phyloP scores from a whole-genome alignment of 2,329 filamentous ascomycete species.

The Leptosphaerulina australis region DNA sequence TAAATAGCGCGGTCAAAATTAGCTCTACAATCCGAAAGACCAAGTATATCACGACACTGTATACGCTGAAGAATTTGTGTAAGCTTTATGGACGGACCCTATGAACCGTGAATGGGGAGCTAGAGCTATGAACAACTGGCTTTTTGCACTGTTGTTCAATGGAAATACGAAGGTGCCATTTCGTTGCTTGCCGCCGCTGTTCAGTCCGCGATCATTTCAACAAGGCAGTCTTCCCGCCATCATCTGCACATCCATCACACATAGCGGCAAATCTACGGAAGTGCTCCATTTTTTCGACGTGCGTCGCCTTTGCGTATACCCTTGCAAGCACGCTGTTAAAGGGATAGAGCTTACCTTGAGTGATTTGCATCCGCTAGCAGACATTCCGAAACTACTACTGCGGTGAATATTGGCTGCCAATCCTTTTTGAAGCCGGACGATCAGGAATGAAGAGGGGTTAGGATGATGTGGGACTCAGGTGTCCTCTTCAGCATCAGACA shows the following conservation, averaged over 20 bases:
- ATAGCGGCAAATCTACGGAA: slow-evolving; percentile 17
- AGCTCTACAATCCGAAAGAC: not conserved
- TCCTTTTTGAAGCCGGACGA: slow-evolving; percentile 16
- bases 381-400: slow-evolving; percentile 33
- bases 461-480: slow-evolving; percentile 4
- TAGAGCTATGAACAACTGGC: slow-evolving; percentile 10
- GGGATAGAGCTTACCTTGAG: slow-evolving; percentile 4
- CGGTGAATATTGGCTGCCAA: slow-evolving; percentile 26
- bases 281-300: slow-evolving; percentile 11
- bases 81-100: slow-evolving; percentile 13
- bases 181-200: slow-evolving; percentile 1
- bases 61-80: slow-evolving; percentile 18
- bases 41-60: not conserved
- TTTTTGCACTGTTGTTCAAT: slow-evolving; percentile 18
- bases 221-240: slow-evolving; percentile 11
- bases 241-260: slow-evolving; percentile 24
- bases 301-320: slow-evolving; percentile 8
- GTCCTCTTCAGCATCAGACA: slow-evolving; percentile 3
- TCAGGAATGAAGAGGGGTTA: slow-evolving; percentile 1
- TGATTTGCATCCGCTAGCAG: slow-evolving; percentile 22
- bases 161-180: slow-evolving; percentile 12
- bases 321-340: not conserved
- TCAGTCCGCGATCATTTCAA: not conserved
- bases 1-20: not conserved
- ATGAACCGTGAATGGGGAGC: not conserved